A percentile compares a stretch with the other conserved stretches of the same genome.
Evolutionary conservation across 257 asterid genomes (phyloP).

Genomic region (Parsonsia alboflavescens): DNA sequence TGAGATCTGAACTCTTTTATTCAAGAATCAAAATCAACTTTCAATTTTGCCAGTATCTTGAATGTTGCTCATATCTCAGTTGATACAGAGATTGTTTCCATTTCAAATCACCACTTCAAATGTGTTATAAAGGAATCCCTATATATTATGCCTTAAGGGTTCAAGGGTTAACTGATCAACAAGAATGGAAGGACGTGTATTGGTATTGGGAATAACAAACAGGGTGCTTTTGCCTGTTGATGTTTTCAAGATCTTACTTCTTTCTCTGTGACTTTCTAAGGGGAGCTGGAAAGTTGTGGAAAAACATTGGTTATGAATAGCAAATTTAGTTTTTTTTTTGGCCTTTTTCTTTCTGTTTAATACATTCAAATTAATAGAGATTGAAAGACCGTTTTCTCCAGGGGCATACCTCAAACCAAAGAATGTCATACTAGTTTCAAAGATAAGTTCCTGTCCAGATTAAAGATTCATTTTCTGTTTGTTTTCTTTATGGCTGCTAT

Average conservation of each 20-base stretch:
- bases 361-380: not conserved
- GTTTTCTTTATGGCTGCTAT: not conserved
- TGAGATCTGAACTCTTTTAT: not conserved
- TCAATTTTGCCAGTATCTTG: not conserved
- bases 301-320: not conserved
- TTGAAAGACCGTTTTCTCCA: not conserved
- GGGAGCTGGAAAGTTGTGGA: not conserved
- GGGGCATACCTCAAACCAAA: not conserved
- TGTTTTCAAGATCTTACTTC: not conserved
- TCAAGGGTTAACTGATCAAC: not conserved
- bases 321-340: not conserved
- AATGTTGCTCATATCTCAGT: not conserved
- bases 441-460: not conserved
- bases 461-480: not conserved
- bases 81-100: not conserved
- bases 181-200: not conserved
- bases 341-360: not conserved
- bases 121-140: not conserved
- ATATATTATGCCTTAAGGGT: not conserved
- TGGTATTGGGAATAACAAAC: not conserved
- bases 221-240: not conserved
- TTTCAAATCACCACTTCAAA: not conserved
- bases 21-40: not conserved
- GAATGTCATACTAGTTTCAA: not conserved
- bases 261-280: not conserved